Percentiles rank a stretch among this genome's conserved stretches.
These are phyloP conservation scores for Annulohypoxylon maeteangense DNA, from an alignment of 495 filamentous ascomycete species.

Conservation along the genomic window DNA sequence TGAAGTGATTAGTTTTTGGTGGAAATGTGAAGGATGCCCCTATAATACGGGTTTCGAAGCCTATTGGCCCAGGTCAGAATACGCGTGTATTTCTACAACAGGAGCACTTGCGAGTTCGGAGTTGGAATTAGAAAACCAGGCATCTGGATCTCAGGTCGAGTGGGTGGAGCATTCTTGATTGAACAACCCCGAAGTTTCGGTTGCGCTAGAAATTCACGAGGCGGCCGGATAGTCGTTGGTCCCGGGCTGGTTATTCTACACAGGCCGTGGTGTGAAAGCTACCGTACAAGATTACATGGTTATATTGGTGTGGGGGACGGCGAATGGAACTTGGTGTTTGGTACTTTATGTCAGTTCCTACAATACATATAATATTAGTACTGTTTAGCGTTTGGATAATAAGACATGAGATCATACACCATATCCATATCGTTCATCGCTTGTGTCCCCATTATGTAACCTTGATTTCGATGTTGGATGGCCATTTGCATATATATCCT, in stretches of 20 bases:
- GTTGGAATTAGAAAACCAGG: conserved; percentile 32
- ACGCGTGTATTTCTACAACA: conserved; percentile 32
- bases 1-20: conserved; percentile 19
- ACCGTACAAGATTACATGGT: neutral
- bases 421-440: neutral
- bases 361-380: conserved; percentile 36
- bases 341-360: conserved; percentile 20
- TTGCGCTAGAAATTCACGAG: neutral
- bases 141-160: conserved; percentile 26
- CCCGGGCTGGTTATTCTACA: neutral
- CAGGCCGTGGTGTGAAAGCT: neutral
- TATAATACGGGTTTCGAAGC: conserved; percentile 17
- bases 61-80: conserved; percentile 13
- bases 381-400: conserved; percentile 27
- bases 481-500: neutral
- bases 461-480: neutral
- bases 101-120: conserved; percentile 33
- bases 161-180: conserved; percentile 10
- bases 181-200: neutral
- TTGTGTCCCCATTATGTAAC: neutral
- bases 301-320: neutral
- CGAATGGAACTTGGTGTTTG: neutral
- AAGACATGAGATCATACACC: conserved; percentile 22
- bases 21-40: conserved; percentile 2
- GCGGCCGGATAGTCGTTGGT: conserved; percentile 5